Evolutionary conservation across 768 basidiomycete genomes (phyloP).

Genomic region (Auriscalpium vulgare): DNA sequence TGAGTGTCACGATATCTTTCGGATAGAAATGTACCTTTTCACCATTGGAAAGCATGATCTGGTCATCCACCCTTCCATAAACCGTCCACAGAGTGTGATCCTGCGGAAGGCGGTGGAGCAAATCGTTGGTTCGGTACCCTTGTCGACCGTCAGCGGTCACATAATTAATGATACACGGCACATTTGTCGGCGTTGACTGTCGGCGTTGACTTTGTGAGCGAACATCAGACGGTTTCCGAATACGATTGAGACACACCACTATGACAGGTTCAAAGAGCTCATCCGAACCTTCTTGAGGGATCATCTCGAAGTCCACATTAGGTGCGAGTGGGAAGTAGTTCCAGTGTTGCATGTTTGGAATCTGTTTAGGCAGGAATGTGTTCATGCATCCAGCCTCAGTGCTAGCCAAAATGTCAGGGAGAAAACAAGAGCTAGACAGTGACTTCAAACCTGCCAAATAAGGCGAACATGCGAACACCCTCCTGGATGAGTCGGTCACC

Average conservation of each 20-base stretch:
- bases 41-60: slow-evolving; percentile 35
- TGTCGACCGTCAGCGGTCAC: not conserved
- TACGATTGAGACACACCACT: slow-evolving; percentile 21
- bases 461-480: slow-evolving; percentile 24
- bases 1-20: not conserved
- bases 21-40: slow-evolving; percentile 27
- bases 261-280: slow-evolving; percentile 29
- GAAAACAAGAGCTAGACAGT: not conserved
- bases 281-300: slow-evolving; percentile 25
- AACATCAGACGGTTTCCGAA: slow-evolving; percentile 7
- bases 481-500: slow-evolving; percentile 26
- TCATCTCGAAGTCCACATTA: slow-evolving; percentile 20
- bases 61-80: slow-evolving; percentile 33
- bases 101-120: slow-evolving; percentile 1
- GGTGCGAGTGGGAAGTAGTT: slow-evolving; percentile 26
- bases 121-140: not conserved
- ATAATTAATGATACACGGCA: not conserved
- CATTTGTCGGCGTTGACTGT: not conserved
- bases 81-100: slow-evolving; percentile 17
- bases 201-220: not conserved
- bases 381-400: slow-evolving; percentile 16
- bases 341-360: slow-evolving; percentile 22
- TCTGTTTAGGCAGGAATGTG: not conserved
- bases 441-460: slow-evolving; percentile 30
- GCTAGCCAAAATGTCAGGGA: not conserved